Conservation (phyloP, 75 land plant species). For the Pinus taeda region DNA sequence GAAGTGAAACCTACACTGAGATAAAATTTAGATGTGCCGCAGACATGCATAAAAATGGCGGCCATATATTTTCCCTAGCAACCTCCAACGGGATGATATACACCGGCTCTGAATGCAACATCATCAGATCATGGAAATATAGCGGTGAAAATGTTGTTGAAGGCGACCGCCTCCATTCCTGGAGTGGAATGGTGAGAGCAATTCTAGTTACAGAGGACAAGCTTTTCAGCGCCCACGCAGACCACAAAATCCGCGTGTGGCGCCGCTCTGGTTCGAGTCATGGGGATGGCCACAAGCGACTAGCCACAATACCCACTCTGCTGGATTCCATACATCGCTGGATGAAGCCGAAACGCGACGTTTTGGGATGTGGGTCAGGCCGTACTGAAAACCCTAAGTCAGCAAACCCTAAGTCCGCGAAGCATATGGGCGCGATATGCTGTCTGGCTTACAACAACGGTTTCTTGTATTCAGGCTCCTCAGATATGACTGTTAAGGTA, state of each 20-base stretch:
- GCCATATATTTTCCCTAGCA: no score
- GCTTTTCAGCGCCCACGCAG: conserved; percentile 66
- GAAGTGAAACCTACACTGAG: no score
- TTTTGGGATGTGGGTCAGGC: no score
- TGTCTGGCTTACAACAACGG: conserved; percentile 19
- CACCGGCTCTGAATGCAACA: conserved; percentile 22
- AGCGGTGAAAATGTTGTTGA: conserved; percentile 9
- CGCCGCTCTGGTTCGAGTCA: not conserved
- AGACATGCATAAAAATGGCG: no score
- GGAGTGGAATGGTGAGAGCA: conserved; percentile 43
- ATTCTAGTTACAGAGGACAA: conserved; percentile 21
- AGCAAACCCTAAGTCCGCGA: conserved; percentile 10
- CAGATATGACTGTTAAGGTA: conserved; percentile 60
- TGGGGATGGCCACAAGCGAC: conserved; percentile 23
- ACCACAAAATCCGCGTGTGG: conserved; percentile 78
- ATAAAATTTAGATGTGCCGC: no score
- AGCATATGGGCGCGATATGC: conserved; percentile 27
- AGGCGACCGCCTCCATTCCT: conserved; percentile 47
- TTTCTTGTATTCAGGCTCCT: conserved; percentile 63
- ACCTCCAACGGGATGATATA: no score
- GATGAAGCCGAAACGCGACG: not conserved
- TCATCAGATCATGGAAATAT: conserved; percentile 25
- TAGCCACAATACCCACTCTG: conserved; percentile 43
- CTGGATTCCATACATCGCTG: conserved; percentile 46
- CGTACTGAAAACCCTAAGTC: not conserved